Conservation (phyloP, 108 stramenopile species). For the Cyclostephanos tholiformis region DNA sequence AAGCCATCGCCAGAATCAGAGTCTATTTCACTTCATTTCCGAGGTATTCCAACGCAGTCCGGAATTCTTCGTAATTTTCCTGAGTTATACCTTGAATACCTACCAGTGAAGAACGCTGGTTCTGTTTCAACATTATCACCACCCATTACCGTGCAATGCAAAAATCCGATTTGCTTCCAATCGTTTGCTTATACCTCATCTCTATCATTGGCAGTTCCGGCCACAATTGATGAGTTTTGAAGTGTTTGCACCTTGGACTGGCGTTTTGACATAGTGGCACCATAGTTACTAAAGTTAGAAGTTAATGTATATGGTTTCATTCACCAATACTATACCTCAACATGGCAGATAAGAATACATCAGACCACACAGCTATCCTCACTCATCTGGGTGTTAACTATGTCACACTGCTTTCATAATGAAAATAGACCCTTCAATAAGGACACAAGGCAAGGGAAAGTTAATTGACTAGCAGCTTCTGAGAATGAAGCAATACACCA, state of each 20-base stretch:
- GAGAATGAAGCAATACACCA: too few species aligned
- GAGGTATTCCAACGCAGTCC: slow-evolving; percentile 63
- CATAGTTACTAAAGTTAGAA: neutral
- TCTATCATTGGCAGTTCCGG: slow-evolving; percentile 42
- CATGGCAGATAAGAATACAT: too few species aligned
- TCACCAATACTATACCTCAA: too few species aligned
- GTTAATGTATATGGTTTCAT: too few species aligned
- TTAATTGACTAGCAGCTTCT: too few species aligned
- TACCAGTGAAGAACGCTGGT: slow-evolving; percentile 16
- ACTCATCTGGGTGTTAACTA: too few species aligned
- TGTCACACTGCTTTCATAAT: too few species aligned
- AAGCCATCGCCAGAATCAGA: slow-evolving; percentile 28
- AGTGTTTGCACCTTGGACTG: neutral
- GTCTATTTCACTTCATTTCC: slow-evolving; percentile 51
- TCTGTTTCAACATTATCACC: slow-evolving; percentile 12
- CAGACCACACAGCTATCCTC: too few species aligned
- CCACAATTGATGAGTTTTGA: slow-evolving; percentile 42
- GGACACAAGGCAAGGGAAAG: too few species aligned
- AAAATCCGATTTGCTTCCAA: slow-evolving; percentile 43
- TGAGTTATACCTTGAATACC: slow-evolving; percentile 43
- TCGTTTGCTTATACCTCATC: slow-evolving; percentile 49
- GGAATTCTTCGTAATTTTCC: slow-evolving; percentile 62
- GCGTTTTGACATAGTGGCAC: neutral
- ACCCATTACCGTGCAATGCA: slow-evolving; percentile 43
- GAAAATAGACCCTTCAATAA: too few species aligned